These are phyloP conservation scores for Epichloe gansuensis DNA, from an alignment of 2,329 filamentous ascomycete species.

Conservation along the genomic window DNA sequence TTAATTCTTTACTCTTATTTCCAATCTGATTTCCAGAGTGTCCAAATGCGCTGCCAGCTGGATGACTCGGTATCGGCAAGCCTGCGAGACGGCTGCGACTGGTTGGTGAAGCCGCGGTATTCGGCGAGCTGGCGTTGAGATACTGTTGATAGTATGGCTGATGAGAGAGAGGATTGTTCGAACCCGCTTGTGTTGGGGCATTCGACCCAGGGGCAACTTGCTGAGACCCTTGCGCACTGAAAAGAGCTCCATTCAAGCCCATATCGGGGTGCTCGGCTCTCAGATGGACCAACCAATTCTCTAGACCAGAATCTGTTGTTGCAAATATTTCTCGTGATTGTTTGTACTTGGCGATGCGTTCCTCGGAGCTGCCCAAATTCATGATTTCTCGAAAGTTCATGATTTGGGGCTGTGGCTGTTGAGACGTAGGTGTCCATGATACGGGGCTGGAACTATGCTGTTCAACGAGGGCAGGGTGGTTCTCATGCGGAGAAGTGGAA, in stretches of 20 bases:
- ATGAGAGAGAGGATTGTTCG: constrained; percentile 18
- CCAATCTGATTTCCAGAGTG: constrained; percentile 55
- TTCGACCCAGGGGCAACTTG: constrained; percentile 10
- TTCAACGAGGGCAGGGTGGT: constrained; percentile 21
- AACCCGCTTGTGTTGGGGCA: constrained; percentile 12
- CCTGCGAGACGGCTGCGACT: constrained; percentile 25
- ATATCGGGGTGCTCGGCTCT: constrained; percentile 33
- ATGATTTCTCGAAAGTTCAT: constrained; percentile 67
- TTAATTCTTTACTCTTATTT: constrained; percentile 75
- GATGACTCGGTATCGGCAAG: constrained; percentile 26
- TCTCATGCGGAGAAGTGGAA: constrained; percentile 25
- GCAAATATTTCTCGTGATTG: constrained; percentile 61
- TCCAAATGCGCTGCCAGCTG: constrained; percentile 33
- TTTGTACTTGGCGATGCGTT: constrained; percentile 64
- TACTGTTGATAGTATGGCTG: constrained; percentile 47
- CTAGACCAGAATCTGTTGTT: constrained; percentile 62
- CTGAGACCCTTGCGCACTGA: constrained; percentile 12
- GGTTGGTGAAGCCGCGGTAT: constrained; percentile 15
- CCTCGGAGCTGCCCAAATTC: constrained; percentile 48
- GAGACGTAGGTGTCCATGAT: constrained; percentile 4
- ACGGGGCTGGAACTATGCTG: neutral
- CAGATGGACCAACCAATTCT: constrained; percentile 39
- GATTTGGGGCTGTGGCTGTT: constrained; percentile 18
- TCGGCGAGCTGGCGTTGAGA: constrained; percentile 31
- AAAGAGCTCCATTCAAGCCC: constrained; percentile 10